A percentile compares a stretch with the other conserved stretches of the same genome.
phyloP scores from a whole-genome alignment of 306 rosid species.

The Ceratonia siliqua region DNA sequence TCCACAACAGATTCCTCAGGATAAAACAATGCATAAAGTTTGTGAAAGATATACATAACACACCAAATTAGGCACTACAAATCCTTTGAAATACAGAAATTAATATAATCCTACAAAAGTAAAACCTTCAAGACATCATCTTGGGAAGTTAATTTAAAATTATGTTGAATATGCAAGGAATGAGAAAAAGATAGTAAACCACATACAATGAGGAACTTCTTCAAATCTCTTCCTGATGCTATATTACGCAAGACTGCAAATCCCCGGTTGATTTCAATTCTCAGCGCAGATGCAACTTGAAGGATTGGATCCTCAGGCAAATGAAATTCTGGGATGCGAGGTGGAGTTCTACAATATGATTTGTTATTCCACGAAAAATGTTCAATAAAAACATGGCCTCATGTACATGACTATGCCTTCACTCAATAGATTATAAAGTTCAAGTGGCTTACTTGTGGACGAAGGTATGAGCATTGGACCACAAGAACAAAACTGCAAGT shows the following conservation, averaged over 20 bases:
- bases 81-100: neutral
- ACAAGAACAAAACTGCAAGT: slow-evolving; percentile 77
- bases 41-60: neutral
- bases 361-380: slow-evolving; percentile 1
- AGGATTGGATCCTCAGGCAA: slow-evolving; percentile 73
- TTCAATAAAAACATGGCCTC: neutral
- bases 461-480: slow-evolving; percentile 85
- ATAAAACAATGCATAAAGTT: neutral
- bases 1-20: slow-evolving; percentile 2
- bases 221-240: slow-evolving; percentile 77
- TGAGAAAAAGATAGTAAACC: neutral
- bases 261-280: slow-evolving; percentile 62
- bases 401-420: neutral
- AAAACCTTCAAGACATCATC: neutral
- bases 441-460: slow-evolving; percentile 70
- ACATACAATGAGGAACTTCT: slow-evolving; percentile 76
- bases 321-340: slow-evolving; percentile 67
- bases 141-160: neutral
- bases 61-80: neutral
- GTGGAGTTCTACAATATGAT: slow-evolving; percentile 61
- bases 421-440: neutral
- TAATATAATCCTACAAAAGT: neutral
- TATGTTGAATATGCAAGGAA: neutral
- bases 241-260: slow-evolving; percentile 52
- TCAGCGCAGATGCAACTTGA: slow-evolving; percentile 57